Base-by-base conservation (phyloP, 2,329 filamentous ascomycete species). In the Diaporthe eres region DNA sequence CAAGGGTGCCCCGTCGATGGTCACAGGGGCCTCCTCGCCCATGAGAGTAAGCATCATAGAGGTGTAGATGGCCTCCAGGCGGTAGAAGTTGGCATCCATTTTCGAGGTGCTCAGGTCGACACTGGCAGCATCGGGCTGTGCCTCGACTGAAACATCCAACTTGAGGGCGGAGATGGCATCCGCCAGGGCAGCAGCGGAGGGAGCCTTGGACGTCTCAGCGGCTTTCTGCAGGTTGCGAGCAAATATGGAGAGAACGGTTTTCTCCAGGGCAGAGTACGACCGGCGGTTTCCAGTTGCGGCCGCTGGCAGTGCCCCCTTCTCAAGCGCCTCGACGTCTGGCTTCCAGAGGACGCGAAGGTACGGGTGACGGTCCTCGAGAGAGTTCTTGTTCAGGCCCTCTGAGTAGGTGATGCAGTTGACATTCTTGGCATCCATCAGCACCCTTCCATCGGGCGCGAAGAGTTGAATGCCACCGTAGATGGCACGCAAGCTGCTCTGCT, bases 261-360 rank as follows among this genome's bases (percentile, higher is more conserved):
- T 53, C 25, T 53, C 51, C 10, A 53, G 25, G 5, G 51, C 9
- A 7, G 25, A 53, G 51, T 53, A 53, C 51, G 51, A 10, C 15
- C 51, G 51, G 15, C 25, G 51, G 2, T 25, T 15, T 10, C 25
- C 25, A 25, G 25, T 28, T 28, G 51, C 51, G 8, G 51, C 51
- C 3, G 51, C 51, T 28, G 51, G 51, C 51, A 53, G 25, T 6
- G 51, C 51, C 2, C 51, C 51, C 22, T 53, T 53, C 51, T 53
- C 51, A 12, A 53, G 51, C 5, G 51, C 25, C 58, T 42, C 58
- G 19, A 53, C 28, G 49, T 70, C 65, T 19, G 65, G 65, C 37
- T 53, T 70, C 47, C 65, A 70, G 10, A 51, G 49, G 13, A 70
- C 47, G 6, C 65, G 65, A 17, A 70, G 65, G 25, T 31, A 53